Conservation (phyloP, 805 yeast species). For the Candida hispaniensis region DNA sequence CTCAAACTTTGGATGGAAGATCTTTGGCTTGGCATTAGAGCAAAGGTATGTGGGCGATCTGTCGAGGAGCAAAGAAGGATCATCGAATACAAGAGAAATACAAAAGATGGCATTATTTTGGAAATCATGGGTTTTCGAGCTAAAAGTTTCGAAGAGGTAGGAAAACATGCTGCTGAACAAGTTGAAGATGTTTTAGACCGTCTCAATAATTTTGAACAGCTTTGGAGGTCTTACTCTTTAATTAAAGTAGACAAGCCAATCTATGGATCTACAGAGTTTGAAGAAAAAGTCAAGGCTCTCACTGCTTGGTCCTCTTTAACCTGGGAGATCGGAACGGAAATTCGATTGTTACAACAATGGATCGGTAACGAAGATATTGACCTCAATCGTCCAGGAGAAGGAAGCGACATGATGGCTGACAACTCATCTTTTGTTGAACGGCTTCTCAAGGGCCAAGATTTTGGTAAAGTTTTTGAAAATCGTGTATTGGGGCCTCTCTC, state of each 20-base stretch:
- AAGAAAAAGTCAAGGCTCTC: conserved; percentile 58
- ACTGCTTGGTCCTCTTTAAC: conserved; percentile 76
- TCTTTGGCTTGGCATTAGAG: conserved; percentile 78
- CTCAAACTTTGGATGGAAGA: conserved; percentile 44
- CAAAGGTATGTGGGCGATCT: conserved; percentile 70
- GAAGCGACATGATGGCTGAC: conserved; percentile 39
- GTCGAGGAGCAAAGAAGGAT: conserved; percentile 67
- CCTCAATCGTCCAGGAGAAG: conserved; percentile 35
- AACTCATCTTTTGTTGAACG: conserved; percentile 71
- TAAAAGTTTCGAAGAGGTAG: conserved; percentile 16
- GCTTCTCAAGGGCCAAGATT: conserved; percentile 53
- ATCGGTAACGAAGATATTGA: conserved; percentile 76
- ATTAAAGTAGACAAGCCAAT: conserved; percentile 56
- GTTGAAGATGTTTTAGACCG: conserved; percentile 48
- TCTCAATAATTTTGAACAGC: conserved; percentile 55
- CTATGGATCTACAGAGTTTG: conserved; percentile 54
- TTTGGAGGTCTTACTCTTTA: conserved; percentile 78
- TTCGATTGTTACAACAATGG: conserved; percentile 58
- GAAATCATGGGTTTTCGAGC: conserved; percentile 29
- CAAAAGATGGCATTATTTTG: conserved; percentile 55
- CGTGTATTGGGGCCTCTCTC: conserved; percentile 58
- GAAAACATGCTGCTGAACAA: conserved; percentile 36
- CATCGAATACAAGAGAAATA: conserved; percentile 54
- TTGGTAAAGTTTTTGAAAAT: conserved; percentile 46
- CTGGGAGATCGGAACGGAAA: conserved; percentile 52